Evolutionary conservation across 331 rosid species (phyloP), one percentile per base, ranked within the genome.

Genomic region (Rosa hybrid): DNA sequence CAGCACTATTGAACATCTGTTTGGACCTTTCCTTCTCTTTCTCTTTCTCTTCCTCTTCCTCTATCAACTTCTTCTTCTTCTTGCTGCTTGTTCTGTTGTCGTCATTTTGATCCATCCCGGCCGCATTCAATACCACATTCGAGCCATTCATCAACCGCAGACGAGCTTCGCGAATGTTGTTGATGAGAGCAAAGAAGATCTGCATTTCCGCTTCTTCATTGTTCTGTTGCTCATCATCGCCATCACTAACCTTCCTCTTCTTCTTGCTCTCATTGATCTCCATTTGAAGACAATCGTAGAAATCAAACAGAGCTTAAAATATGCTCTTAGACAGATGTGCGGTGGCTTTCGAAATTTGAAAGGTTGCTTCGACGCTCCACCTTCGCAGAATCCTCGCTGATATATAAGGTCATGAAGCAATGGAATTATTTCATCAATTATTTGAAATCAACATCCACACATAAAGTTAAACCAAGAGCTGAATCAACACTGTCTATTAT

Each of bases 161-260:
- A 21, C 75, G 78, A 78, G 85, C 84, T 76, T 74, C 72, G 12
- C 85, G 68, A 25, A 84, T 75, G 63, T 75, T 68, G 51, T 51
- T 39, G 71, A 81, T 51, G 13, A 84, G 75, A 0, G 57, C 83
- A 12, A 57, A 84, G 71, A 81, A 81, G 75, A 41, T 42, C 12
- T 74, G 81, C 41, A 81, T 73, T 27, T 84, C 70, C 21, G 49
- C 57, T 42, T 78, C 87, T 7, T 84, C 83, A 10, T 64, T 72
- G 1, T 27, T 54, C 0, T 23, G 30, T 0, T 42, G 75, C 1
- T 74, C 67, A 3, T 53, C 75, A 10, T 53, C 1, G 17, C 41
- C 63, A 1, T 30, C 68, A 12, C 51, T 80, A 4, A 1, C 7
- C 84, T n/a, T 30, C 74, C 7, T 70, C 77, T 2, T 71, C 76